Evolutionary conservation across 1,139 yeast species (phyloP).

Genomic region (Lodderomyces parapsilosis): DNA sequence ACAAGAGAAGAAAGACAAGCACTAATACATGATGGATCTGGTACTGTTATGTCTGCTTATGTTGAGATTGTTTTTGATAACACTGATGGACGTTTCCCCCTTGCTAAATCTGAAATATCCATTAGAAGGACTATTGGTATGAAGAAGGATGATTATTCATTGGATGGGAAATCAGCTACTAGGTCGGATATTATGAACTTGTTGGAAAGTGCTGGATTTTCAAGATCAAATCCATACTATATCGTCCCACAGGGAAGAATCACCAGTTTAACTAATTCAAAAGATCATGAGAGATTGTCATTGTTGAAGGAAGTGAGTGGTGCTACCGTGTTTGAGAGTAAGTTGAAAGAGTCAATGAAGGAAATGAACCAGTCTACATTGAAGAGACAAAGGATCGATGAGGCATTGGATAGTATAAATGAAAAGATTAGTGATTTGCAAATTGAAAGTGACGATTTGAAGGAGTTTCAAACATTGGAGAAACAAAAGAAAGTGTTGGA

Average conservation of each 20-base stretch:
- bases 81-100: constrained; percentile 70
- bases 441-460: constrained; percentile 75
- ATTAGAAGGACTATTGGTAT: constrained; percentile 88
- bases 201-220: constrained; percentile 90
- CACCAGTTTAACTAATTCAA: constrained; percentile 82
- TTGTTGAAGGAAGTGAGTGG: constrained; percentile 93
- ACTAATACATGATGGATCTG: constrained; percentile 85
- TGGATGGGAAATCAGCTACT: constrained; percentile 77
- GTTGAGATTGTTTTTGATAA: constrained; percentile 90
- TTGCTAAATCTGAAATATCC: constrained; percentile 64
- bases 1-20: constrained; percentile 89
- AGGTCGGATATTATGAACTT: constrained; percentile 80
- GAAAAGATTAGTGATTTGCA: constrained; percentile 75
- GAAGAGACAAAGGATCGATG: constrained; percentile 73
- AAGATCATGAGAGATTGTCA: constrained; percentile 75
- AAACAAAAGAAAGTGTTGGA: constrained; percentile 70
- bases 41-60: constrained; percentile 89
- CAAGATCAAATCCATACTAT: constrained; percentile 88
- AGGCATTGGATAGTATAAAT: constrained; percentile 67
- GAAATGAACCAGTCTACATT: constrained; percentile 68
- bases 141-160: constrained; percentile 85
- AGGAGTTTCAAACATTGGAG: constrained; percentile 66
- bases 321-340: constrained; percentile 84
- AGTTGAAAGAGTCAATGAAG: constrained; percentile 73
- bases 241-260: constrained; percentile 97